Base-by-base conservation (phyloP, 2,329 filamentous ascomycete species). In the Neonectria ditissima region DNA sequence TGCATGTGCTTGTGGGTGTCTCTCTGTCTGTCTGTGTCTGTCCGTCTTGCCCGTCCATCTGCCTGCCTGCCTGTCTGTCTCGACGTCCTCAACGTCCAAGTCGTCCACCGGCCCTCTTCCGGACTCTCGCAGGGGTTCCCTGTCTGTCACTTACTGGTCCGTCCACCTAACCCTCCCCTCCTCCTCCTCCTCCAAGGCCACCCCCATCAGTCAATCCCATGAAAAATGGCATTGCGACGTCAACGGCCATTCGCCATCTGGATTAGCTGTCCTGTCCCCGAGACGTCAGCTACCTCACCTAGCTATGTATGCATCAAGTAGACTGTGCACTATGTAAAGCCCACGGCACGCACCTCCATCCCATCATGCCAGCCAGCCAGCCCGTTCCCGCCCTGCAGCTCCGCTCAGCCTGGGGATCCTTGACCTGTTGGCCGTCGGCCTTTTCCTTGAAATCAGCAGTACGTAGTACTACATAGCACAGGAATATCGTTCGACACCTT, bases 401-500 rank as follows among this genome's bases (percentile, higher is more conserved):
- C 71, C 68, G 67, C 69, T 61, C 62, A 63, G 57, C 63, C 64
- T 69, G 59, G 68, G 69, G 64, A 73, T 70, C 70, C 71, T 73
- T 70, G 69, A 70, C 66, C 64, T 73, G 66, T 73, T 68, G 63
- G 57, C 69, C 67, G 64, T 72, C 66, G 60, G 54, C 52, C 63
- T 65, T 71, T 55, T 41, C 63, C 34, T 37, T 37, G 13, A 16
- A 34, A 58, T 63, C 58, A 69, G 63, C 55, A 59, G 69, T 70
- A 73, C 68, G 69, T 4, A 4, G 24, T 26, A 26, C 24, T 26
- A 6, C 24, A 26, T 26, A 26, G 24, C 6, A 71, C 71, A 71
- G 66, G 65, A 69, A 71, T 62, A 71, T 72, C 71, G 69, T 73
- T 72, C 71, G 71, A 73, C 69, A 64, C 69, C 65, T 70, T 69